Evolutionary conservation across 2,329 filamentous ascomycete species (phyloP).

Genomic region (Colletotrichum higginsianum): DNA sequence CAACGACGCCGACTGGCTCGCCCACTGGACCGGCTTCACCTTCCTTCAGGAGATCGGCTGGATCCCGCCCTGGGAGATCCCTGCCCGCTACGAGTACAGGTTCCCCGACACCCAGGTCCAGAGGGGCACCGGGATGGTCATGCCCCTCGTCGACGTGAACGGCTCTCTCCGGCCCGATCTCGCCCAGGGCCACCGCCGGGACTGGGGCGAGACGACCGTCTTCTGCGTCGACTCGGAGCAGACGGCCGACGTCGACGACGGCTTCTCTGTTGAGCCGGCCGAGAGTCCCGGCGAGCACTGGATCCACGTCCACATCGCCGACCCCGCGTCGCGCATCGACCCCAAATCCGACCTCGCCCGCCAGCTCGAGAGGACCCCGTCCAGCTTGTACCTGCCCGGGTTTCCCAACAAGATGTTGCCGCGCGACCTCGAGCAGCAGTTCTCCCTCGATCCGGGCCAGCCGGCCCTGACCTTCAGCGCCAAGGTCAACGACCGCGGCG

Average conservation of each 20-base stretch:
- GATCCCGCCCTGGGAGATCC: constrained; percentile 79
- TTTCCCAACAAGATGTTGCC: constrained; percentile 73
- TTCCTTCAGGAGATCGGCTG: constrained; percentile 85
- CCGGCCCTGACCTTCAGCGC: constrained; percentile 76
- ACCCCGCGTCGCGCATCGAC: constrained; percentile 79
- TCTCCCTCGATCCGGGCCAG: constrained; percentile 67
- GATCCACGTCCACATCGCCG: constrained; percentile 85
- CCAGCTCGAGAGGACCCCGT: constrained; percentile 72
- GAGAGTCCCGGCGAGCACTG: constrained; percentile 71
- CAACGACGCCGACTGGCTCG: constrained; percentile 60
- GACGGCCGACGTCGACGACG: constrained; percentile 84
- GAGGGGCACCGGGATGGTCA: constrained; percentile 59
- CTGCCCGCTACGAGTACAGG: constrained; percentile 72
- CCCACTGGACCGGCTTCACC: constrained; percentile 67
- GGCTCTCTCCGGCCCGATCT: constrained; percentile 59
- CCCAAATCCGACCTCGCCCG: constrained; percentile 71
- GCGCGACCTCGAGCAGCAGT: constrained; percentile 55
- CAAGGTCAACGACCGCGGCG: constrained; percentile 66
- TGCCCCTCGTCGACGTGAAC: constrained; percentile 50
- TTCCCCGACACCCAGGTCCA: constrained; percentile 65
- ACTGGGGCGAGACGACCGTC: constrained; percentile 72
- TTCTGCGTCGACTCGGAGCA: constrained; percentile 80
- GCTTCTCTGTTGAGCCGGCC: constrained; percentile 78
- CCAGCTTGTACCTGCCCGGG: constrained; percentile 74
- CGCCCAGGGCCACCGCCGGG: constrained; percentile 66